These are phyloP conservation scores for Penicillium salamii DNA, from an alignment of 495 filamentous ascomycete species.

Conservation along the genomic window DNA sequence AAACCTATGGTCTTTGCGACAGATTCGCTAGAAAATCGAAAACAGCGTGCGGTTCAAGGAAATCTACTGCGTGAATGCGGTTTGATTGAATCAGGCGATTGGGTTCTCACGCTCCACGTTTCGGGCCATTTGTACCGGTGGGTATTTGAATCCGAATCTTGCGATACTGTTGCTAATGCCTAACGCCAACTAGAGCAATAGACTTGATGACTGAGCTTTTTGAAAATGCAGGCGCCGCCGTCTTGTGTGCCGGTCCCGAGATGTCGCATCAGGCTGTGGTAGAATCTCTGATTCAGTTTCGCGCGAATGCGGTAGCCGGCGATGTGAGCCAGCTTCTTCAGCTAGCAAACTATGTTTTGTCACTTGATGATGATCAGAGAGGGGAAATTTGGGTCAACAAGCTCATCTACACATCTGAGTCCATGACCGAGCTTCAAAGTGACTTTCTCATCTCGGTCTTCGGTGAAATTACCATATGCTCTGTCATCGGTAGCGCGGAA, in stretches of 20 bases:
- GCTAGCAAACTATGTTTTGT: slow-evolving; percentile 21
- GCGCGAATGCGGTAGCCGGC: slow-evolving; percentile 25
- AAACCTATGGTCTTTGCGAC: slow-evolving; percentile 22
- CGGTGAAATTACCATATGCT: slow-evolving; percentile 19
- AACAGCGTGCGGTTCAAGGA: slow-evolving; percentile 20
- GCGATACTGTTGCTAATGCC: no score
- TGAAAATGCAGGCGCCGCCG: slow-evolving; percentile 20
- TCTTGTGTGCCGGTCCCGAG: slow-evolving; percentile 22
- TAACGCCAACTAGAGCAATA: slow-evolving; percentile 7
- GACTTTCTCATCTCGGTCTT: slow-evolving; percentile 5
- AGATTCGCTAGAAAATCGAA: slow-evolving; percentile 27
- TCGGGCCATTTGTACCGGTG: slow-evolving; percentile 6
- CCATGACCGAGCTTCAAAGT: slow-evolving; percentile 16
- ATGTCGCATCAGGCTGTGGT: slow-evolving; percentile 19
- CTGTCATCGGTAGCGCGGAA: slow-evolving; percentile 28
- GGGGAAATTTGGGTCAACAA: no score
- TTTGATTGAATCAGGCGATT: slow-evolving; percentile 20
- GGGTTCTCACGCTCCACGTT: slow-evolving; percentile 28
- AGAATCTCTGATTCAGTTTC: slow-evolving; percentile 14
- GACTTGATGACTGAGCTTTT: slow-evolving; percentile 20
- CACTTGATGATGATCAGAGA: slow-evolving; percentile 8
- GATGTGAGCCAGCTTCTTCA: slow-evolving; percentile 26
- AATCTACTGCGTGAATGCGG: slow-evolving; percentile 15
- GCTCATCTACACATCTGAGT: slow-evolving; percentile 31
- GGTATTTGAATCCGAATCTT: no score